A percentile compares a stretch with the other conserved stretches of the same genome.
phyloP scores from a whole-genome alignment of 2,329 filamentous ascomycete species.

The Penicillium sp. region DNA sequence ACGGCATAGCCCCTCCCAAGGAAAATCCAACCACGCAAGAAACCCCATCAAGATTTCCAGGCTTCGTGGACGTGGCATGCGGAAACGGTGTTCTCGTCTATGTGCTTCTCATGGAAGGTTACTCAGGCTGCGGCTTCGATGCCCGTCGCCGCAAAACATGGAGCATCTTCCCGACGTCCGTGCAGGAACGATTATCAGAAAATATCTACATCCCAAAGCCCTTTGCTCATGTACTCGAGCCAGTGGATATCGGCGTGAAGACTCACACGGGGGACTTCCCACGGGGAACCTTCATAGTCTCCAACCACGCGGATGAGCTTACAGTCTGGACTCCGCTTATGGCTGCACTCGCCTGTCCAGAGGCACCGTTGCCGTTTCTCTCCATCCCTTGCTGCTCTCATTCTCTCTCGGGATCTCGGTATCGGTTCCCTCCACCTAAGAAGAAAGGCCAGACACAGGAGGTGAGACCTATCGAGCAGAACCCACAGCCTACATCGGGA shows the following conservation, averaged over 20 bases:
- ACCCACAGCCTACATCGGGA: conserved; percentile 33
- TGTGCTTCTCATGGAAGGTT: conserved; percentile 75
- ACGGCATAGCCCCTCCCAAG: conserved; percentile 40
- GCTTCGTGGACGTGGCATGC: conserved; percentile 93
- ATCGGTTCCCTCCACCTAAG: conserved; percentile 49
- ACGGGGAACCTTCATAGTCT: conserved; percentile 79
- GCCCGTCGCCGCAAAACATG: conserved; percentile 81
- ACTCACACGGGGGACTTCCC: conserved; percentile 60
- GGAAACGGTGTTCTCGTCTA: conserved; percentile 89
- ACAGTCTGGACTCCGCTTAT: conserved; percentile 94
- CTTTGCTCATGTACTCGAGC: conserved; percentile 31
- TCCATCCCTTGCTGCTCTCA: conserved; percentile 96
- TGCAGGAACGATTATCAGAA: conserved; percentile 52
- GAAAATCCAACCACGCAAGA: conserved; percentile 9
- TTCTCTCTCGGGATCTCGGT: conserved; percentile 67
- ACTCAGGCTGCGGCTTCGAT: conserved; percentile 84
- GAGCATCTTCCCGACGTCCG: conserved; percentile 58
- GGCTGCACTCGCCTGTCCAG: conserved; percentile 53
- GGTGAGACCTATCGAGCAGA: conserved; percentile 10
- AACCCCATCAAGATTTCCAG: conserved; percentile 56
- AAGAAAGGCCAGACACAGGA: conserved; percentile 36
- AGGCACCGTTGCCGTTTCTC: conserved; percentile 71
- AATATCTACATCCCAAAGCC: conserved; percentile 56
- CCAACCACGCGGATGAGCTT: conserved; percentile 94
- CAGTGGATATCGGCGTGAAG: conserved; percentile 15